These are phyloP conservation scores for Leccinum barrowsii DNA, from an alignment of 768 basidiomycete genomes.

Conservation along the genomic window DNA sequence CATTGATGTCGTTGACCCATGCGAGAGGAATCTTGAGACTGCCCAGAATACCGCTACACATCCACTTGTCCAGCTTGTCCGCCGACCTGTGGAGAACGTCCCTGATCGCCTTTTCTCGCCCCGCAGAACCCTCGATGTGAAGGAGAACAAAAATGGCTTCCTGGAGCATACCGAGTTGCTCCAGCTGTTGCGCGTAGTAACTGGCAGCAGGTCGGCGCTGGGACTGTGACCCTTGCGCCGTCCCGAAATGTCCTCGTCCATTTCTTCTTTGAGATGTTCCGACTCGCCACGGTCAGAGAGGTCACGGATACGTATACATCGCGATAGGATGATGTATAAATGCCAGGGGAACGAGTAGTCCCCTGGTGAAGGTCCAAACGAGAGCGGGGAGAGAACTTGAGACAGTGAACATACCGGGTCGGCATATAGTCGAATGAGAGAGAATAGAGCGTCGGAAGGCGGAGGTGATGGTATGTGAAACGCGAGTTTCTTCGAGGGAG, in stretches of 20 bases:
- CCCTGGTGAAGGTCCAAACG: constrained; percentile 69
- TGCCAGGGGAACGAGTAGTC: constrained; percentile 92
- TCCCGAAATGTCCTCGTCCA: constrained; percentile 41
- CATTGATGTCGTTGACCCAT: constrained; percentile 93
- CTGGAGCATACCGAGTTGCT: constrained; percentile 74
- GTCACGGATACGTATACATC: constrained; percentile 79
- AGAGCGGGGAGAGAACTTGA: constrained; percentile 65
- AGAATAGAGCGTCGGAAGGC: constrained; percentile 71
- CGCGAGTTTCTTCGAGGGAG: constrained; percentile 20
- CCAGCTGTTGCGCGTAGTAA: constrained; percentile 84
- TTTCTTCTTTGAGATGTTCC: constrained; percentile 31
- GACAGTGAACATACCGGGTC: constrained; percentile 70
- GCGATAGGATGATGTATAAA: constrained; percentile 81
- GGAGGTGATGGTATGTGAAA: constrained; percentile 46
- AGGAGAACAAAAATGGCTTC: constrained; percentile 87
- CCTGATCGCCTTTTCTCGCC: constrained; percentile 78
- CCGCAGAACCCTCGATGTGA: constrained; percentile 76
- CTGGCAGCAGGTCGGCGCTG: constrained; percentile 81
- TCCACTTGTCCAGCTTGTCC: constrained; percentile 66
- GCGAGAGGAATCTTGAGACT: constrained; percentile 75
- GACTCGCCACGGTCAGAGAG: constrained; percentile 75
- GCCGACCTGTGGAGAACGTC: constrained; percentile 74
- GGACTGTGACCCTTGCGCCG: constrained; percentile 73
- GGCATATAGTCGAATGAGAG: constrained; percentile 74
- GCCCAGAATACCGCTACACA: constrained; percentile 63